Base-by-base conservation (phyloP, 495 filamentous ascomycete genomes). In the Rhizodiscina lignyota region DNA sequence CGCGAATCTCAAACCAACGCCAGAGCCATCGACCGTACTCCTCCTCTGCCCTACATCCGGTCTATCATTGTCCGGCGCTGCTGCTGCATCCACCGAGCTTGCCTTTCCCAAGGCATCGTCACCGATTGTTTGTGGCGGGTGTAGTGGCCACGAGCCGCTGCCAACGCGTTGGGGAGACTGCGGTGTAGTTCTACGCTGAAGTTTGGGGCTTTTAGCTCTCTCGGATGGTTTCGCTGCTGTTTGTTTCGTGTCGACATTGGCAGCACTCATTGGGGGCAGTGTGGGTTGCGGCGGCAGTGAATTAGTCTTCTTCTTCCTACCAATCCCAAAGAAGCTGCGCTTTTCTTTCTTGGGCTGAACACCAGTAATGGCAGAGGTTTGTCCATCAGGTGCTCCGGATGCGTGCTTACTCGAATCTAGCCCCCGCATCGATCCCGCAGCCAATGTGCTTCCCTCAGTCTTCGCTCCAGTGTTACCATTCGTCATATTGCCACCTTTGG, bases 301-400 rank as follows among this genome's bases (percentile, higher is more conserved):
- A 22, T 10, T 13, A n/a, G 6, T 18, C 10, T 32, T 18, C 28
- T 51, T 54, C 43, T 54, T 54, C 47, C 48, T 54, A 21, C 51
- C 49, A 17, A 52, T 21, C 17, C 46, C 44, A 28, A 55, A 51
- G 40, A 55, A 50, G 10, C 52, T 42, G 26, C 51, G 45, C 32
- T 42, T 49, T 4, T 31, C 30, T 23, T 47, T 47, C 16, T 41
- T 15, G 30, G 45, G 46, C 36, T 44, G 36, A 17, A 21, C 39
- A 8, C 24, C 24, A 8, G 24, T 13, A n/a, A n/a, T 27, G 24
- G 24, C 24, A 13, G 13, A 4, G 21, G 16, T 13, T 41, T 19
- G 16, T 35, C 33, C 8, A 10, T 39, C 40, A 5, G 48, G 40
- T 30, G 37, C 24, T 8, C 30, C 43, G 4, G 41, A 31, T 16